These are phyloP conservation scores for Candida rishiriensis DNA, from an alignment of 805 yeast species.

Conservation along the genomic window DNA sequence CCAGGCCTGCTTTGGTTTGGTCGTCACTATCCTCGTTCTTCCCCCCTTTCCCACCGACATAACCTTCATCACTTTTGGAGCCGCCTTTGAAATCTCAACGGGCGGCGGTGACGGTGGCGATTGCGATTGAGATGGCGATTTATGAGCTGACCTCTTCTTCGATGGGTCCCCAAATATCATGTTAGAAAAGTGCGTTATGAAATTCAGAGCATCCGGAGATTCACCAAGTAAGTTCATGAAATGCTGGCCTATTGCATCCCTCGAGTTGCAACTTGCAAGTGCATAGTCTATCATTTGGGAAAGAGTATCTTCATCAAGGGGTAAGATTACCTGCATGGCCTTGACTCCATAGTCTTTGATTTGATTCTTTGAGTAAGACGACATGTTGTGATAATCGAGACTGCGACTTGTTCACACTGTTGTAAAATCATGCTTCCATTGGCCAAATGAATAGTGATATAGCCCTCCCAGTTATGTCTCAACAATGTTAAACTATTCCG, in stretches of 20 bases:
- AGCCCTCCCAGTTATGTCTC: too few relatives aligned
- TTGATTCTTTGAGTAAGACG: conserved; percentile 19
- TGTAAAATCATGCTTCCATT: too few relatives aligned
- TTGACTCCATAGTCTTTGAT: conserved; percentile 20
- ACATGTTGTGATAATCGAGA: conserved; percentile 6
- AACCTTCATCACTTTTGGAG: conserved; percentile 11
- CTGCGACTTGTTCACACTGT: too few relatives aligned
- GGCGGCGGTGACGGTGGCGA: conserved; percentile 1
- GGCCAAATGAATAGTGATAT: too few relatives aligned
- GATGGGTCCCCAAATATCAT: conserved; percentile 32
- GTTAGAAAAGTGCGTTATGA: conserved; percentile 41
- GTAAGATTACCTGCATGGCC: conserved; percentile 36
- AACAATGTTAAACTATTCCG: too few relatives aligned
- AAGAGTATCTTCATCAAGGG: conserved; percentile 55
- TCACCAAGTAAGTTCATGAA: conserved; percentile 55
- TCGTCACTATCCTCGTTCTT: conserved; percentile 8
- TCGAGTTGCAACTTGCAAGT: conserved; percentile 36
- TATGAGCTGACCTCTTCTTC: conserved; percentile 1
- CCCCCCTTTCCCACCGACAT: conserved; percentile 11
- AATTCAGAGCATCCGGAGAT: conserved; percentile 45
- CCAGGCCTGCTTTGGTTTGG: conserved; percentile 2
- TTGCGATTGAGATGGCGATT: background rate
- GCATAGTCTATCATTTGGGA: conserved; percentile 54
- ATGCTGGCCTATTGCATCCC: conserved; percentile 47
- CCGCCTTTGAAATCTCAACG: background rate